Percentiles rank a stretch among this genome's conserved stretches.
These are phyloP conservation scores for Penicillium glabrum DNA, from an alignment of 2,329 filamentous ascomycete species.

Conservation along the genomic window DNA sequence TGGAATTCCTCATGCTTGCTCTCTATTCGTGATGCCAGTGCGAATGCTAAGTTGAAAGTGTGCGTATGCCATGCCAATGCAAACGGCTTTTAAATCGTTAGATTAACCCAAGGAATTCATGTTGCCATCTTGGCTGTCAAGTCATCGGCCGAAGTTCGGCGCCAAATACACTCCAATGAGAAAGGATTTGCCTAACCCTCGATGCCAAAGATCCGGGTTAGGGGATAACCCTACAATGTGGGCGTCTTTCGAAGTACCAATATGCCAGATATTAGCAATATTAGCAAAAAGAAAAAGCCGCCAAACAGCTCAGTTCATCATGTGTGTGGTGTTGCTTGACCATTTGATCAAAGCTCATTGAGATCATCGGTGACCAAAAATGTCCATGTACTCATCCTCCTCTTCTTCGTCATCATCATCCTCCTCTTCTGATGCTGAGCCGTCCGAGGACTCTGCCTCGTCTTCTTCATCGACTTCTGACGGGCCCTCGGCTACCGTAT, in stretches of 20 bases:
- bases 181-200: neutral
- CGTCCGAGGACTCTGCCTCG: conserved; percentile 15
- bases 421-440: conserved; percentile 40
- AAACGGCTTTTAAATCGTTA: conserved; percentile 2
- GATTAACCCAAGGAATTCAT: neutral
- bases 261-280: neutral
- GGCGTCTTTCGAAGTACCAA: neutral
- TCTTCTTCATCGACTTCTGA: conserved; percentile 21
- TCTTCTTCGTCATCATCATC: conserved; percentile 32
- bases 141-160: neutral
- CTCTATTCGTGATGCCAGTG: conserved; percentile 14
- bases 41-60: conserved; percentile 7
- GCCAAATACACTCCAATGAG: neutral
- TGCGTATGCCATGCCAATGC: conserved; percentile 3
- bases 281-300: neutral
- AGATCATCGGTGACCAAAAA: conserved; percentile 52
- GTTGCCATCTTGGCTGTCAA: neutral
- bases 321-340: neutral
- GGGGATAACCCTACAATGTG: neutral
- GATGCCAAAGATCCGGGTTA: neutral
- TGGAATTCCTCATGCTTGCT: neutral
- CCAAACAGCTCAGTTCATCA: neutral
- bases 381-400: conserved; percentile 3
- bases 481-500: conserved; percentile 23
- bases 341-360: neutral